Base-by-base conservation (phyloP, 495 filamentous ascomycete genomes). In the Penicillium steckii region DNA sequence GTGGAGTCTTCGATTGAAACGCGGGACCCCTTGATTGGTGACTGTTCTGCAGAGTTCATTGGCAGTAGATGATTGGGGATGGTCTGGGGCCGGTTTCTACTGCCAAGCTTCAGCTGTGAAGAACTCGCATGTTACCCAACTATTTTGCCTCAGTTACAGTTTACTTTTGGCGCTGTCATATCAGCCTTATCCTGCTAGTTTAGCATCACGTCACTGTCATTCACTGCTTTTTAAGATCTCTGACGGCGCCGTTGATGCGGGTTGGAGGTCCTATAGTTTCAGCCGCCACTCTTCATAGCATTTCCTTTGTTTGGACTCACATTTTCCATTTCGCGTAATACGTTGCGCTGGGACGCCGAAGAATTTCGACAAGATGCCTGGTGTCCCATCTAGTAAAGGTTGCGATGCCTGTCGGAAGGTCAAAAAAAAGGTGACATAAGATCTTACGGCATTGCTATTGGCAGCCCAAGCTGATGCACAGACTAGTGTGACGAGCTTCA, bases 321-420 rank as follows among this genome's bases (percentile, higher is more conserved):
- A 9, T 15, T 22, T 43, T 23, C 33, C 44, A 2, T 17, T 33
- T 53, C 29, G 44, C 32, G 50, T 53, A 30, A 30, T 40, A 53
- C 43, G n/a, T 12, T 47, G 44, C 50, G 44, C 43, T 35, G 3
- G 27, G 15, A n/a, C 18, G 10, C 26, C 13, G 4, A 19, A 47
- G 10, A 21, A 12, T 32, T 1, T 13, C 15, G 33, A 0, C 15
- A 23, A 47, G 17, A 79, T 79, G 75, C 74, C 73, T 7, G 76
- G 76, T 1, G 74, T 78, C 13, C 70, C 71, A n/a, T 72, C 69
- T 6, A 67, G 69, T 52, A 74, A 68, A 18, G 72, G 68, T 13
- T 79, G 75, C 48, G 69, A 75, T 38, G 70, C 67, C n/a, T 78
- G 75, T 58, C 71, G 73, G 15, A 66, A 68, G 51, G 67, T 69